Conservation (phyloP, 192 early-diverging fungal genomes). For the Gonapodya sp. region DNA sequence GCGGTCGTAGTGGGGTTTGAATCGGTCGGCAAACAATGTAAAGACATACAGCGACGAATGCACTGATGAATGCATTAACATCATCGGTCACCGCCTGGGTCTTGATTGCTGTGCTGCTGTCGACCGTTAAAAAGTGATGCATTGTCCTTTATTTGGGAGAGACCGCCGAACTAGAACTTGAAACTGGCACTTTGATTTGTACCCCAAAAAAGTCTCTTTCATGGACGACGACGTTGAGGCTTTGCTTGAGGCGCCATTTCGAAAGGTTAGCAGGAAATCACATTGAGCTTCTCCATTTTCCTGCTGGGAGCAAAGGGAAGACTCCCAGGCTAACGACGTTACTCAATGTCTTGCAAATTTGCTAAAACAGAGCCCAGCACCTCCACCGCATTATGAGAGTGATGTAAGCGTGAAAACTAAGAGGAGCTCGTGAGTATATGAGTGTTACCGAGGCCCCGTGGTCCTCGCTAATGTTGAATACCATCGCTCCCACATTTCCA, state of each 20-base stretch:
- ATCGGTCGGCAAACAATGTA: too few relatives aligned
- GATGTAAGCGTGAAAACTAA: constrained; percentile 18
- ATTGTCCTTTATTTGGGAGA: too few relatives aligned
- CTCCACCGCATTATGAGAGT: constrained; percentile 17
- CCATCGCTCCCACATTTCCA: not conserved
- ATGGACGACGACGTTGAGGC: constrained; percentile 47
- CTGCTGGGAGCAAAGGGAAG: too few relatives aligned
- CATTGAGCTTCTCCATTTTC: too few relatives aligned
- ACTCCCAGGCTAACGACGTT: too few relatives aligned
- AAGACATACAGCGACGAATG: not conserved
- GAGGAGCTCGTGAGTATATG: constrained; percentile 5
- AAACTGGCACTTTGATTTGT: too few relatives aligned
- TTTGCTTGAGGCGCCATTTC: constrained; percentile 52
- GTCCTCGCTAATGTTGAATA: constrained; percentile 14
- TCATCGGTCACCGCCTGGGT: not conserved
- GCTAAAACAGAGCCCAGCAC: too few relatives aligned
- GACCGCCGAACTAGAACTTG: too few relatives aligned
- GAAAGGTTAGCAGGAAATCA: constrained; percentile 39
- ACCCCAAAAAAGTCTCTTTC: too few relatives aligned
- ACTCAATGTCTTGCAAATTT: too few relatives aligned
- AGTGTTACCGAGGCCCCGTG: constrained; percentile 6
- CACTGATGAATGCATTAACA: not conserved
- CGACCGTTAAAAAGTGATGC: not conserved
- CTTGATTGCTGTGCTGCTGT: not conserved
- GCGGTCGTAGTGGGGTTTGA: not conserved